Conservation (phyloP, 768 basidiomycete genomes). For the Ephemerocybe angulata region DNA sequence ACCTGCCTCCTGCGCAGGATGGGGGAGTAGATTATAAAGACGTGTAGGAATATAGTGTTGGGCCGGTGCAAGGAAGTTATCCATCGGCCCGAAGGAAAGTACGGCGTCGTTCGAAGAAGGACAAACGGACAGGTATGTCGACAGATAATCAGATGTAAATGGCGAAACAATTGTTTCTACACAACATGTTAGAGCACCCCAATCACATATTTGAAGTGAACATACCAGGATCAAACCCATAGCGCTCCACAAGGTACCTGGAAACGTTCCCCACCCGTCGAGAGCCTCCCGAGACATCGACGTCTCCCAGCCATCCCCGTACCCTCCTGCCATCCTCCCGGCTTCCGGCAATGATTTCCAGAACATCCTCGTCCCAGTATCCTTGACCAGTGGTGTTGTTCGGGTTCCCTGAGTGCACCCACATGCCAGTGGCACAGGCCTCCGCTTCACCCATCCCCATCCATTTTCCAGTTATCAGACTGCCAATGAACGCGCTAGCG, state of each 20-base stretch:
- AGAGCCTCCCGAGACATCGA: conserved; percentile 63
- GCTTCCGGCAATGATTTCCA: conserved; percentile 76
- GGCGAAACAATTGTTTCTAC: conserved; percentile 69
- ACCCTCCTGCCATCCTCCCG: conserved; percentile 71
- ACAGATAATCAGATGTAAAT: conserved; percentile 75
- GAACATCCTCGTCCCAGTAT: conserved; percentile 75
- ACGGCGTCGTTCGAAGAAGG: conserved; percentile 73
- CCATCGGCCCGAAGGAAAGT: conserved; percentile 78
- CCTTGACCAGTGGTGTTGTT: conserved; percentile 31
- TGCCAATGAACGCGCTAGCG: conserved; percentile 72
- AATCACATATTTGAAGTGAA: conserved; percentile 7
- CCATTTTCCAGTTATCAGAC: conserved; percentile 69
- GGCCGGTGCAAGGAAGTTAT: conserved; percentile 71
- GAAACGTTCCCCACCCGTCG: conserved; percentile 64
- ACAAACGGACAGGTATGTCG: conserved; percentile 71
- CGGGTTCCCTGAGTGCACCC: conserved; percentile 54
- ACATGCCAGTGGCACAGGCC: conserved; percentile 75
- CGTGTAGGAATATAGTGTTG: conserved; percentile 72
- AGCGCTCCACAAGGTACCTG: conserved; percentile 74
- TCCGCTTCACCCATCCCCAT: conserved; percentile 71
- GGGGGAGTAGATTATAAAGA: conserved; percentile 70
- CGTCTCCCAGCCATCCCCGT: conserved; percentile 79
- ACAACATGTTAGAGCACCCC: background rate
- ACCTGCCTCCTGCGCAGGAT: conserved; percentile 73
- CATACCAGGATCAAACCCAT: conserved; percentile 73